Conservation (phyloP, 768 basidiomycete species). For the Chiua virens region DNA sequence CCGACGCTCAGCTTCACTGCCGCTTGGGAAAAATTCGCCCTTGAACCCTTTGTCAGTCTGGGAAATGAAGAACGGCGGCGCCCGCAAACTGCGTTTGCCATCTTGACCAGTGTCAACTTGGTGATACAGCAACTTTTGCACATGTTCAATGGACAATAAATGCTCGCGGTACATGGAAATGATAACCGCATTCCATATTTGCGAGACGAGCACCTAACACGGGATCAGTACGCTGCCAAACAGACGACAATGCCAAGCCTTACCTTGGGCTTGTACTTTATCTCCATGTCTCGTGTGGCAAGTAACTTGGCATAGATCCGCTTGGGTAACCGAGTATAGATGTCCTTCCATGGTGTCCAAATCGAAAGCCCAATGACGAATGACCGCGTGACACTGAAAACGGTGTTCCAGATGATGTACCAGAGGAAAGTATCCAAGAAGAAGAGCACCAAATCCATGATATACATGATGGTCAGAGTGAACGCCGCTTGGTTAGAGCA, state of each 20-base stretch:
- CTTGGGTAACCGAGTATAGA: conserved; percentile 94
- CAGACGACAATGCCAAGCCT: conserved; percentile 10
- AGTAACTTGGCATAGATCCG: conserved; percentile 95
- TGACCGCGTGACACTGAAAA: conserved; percentile 83
- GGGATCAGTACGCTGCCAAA: not conserved
- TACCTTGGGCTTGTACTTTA: conserved; percentile 99
- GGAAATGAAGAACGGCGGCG: conserved; percentile 97
- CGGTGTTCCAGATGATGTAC: conserved; percentile 99
- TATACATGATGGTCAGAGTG: conserved; percentile 94
- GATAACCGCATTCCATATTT: conserved; percentile 99
- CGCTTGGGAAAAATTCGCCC: conserved; percentile 88
- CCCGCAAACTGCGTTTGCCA: conserved; percentile 88
- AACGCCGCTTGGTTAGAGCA: conserved; percentile 95
- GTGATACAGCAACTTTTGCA: conserved; percentile 96
- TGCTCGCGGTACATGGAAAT: conserved; percentile 99
- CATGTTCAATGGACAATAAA: conserved; percentile 96
- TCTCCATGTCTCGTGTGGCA: conserved; percentile 93
- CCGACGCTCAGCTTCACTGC: conserved; percentile 93
- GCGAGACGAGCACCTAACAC: conserved; percentile 87
- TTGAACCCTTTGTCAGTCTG: conserved; percentile 88
- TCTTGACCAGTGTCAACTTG: conserved; percentile 85
- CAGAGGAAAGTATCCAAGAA: conserved; percentile 99
- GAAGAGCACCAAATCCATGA: conserved; percentile 97
- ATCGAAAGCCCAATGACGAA: conserved; percentile 93
- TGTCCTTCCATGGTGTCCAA: conserved; percentile 99